A percentile compares a stretch with the other conserved stretches of the same genome.
Evolutionary conservation across 768 basidiomycete genomes (phyloP).

Genomic region (Pleurotus citrinopileatus): DNA sequence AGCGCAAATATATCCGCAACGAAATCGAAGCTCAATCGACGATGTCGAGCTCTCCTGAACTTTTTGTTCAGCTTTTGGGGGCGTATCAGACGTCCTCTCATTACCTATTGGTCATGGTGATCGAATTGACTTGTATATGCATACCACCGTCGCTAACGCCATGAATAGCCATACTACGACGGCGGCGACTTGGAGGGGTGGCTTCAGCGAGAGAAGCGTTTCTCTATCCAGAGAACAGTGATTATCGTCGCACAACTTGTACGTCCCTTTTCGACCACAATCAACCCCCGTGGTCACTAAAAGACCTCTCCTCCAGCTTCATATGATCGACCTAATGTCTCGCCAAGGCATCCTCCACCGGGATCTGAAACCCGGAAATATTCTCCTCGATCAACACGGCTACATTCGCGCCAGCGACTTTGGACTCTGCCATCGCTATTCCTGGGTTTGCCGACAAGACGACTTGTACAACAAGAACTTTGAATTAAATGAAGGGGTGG

Average conservation of each 20-base stretch:
- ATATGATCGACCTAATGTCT: neutral
- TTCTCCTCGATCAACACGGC: neutral
- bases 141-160: neutral
- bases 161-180: neutral
- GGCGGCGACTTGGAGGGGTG: neutral
- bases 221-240: neutral
- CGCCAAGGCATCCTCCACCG: neutral
- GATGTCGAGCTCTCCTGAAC: neutral
- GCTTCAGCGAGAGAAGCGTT: neutral
- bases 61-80: neutral
- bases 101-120: neutral
- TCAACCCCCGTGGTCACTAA: too few species aligned
- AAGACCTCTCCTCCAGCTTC: too few species aligned
- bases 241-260: slow-evolving; percentile 1
- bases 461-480: neutral
- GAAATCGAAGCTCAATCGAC: neutral
- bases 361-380: neutral
- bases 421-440: neutral
- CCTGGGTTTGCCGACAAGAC: neutral
- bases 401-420: neutral
- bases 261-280: neutral
- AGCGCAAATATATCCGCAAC: neutral
- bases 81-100: neutral
- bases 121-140: neutral
- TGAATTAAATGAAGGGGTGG: neutral